A percentile compares a stretch with the other conserved stretches of the same genome.
Evolutionary conservation across 2,329 filamentous ascomycete species (phyloP).

Genomic region (Polychaeton citri): DNA sequence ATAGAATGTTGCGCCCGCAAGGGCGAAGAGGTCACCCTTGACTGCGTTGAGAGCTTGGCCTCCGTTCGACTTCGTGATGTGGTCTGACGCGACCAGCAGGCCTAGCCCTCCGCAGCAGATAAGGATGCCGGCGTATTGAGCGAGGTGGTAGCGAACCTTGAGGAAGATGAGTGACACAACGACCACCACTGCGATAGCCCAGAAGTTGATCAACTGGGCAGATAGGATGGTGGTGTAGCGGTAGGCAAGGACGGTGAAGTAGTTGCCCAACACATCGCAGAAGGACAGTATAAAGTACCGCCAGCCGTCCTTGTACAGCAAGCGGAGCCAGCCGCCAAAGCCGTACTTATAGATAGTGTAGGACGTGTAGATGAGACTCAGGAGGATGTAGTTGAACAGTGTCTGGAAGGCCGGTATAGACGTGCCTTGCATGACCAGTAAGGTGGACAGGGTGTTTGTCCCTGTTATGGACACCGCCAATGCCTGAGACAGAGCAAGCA

Average conservation of each 20-base stretch:
- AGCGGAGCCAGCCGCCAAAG: slow-evolving; percentile 49
- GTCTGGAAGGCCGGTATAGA: slow-evolving; percentile 92
- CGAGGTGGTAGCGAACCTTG: slow-evolving; percentile 74
- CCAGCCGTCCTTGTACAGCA: slow-evolving; percentile 67
- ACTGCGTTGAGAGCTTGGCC: slow-evolving; percentile 55
- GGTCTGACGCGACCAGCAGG: slow-evolving; percentile 73
- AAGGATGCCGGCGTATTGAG: slow-evolving; percentile 76
- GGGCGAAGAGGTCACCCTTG: slow-evolving; percentile 85
- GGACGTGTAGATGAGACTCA: slow-evolving; percentile 69
- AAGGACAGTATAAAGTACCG: slow-evolving; percentile 88
- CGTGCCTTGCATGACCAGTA: slow-evolving; percentile 55
- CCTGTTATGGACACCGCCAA: slow-evolving; percentile 81
- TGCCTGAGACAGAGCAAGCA: slow-evolving; percentile 61
- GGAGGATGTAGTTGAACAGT: slow-evolving; percentile 82
- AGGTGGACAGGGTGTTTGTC: slow-evolving; percentile 78
- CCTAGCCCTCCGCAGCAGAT: slow-evolving; percentile 87
- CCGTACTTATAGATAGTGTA: slow-evolving; percentile 72
- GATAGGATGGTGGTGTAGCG: slow-evolving; percentile 83
- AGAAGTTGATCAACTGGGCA: slow-evolving; percentile 95
- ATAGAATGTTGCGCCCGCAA: slow-evolving; percentile 82
- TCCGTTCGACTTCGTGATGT: slow-evolving; percentile 63
- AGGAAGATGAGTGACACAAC: slow-evolving; percentile 70
- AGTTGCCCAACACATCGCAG: slow-evolving; percentile 92
- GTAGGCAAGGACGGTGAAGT: slow-evolving; percentile 93
- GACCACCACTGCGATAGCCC: slow-evolving; percentile 91